Conservation (phyloP, 225 moss, liverwort and hornwort genomes). For the Sphagnum tenellum region DNA sequence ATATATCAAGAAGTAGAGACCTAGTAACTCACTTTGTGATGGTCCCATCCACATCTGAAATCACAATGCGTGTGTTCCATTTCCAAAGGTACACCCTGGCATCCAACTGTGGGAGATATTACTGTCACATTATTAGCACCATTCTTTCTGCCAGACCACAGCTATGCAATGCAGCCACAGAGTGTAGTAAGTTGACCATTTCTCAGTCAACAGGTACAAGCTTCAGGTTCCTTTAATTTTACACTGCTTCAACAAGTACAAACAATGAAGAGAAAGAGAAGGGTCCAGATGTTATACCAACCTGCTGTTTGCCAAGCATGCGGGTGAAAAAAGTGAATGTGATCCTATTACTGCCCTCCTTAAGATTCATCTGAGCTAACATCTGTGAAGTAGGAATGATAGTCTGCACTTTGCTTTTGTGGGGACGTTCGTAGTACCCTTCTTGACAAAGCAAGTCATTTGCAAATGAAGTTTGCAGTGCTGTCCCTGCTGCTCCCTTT, state of each 20-base stretch:
- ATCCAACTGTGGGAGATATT: slow-evolving; percentile 25
- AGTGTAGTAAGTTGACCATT: too few relatives aligned
- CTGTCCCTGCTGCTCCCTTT: slow-evolving; percentile 24
- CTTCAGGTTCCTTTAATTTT: too few relatives aligned
- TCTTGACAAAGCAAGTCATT: slow-evolving; percentile 26
- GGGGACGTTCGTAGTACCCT: slow-evolving; percentile 35
- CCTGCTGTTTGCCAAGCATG: slow-evolving; percentile 52
- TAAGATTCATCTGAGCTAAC: slow-evolving; percentile 42
- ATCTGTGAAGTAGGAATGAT: slow-evolving; percentile 49
- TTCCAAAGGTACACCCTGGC: slow-evolving; percentile 56
- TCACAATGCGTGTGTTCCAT: slow-evolving; percentile 52
- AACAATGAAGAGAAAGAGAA: too few relatives aligned
- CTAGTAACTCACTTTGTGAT: slow-evolving; percentile 40
- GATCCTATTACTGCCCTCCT: slow-evolving; percentile 48
- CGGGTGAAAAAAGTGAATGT: slow-evolving; percentile 50
- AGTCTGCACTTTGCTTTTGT: slow-evolving; percentile 32
- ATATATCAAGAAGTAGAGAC: too few relatives aligned
- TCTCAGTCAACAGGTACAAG: too few relatives aligned
- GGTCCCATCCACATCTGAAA: slow-evolving; percentile 60
- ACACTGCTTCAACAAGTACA: too few relatives aligned
- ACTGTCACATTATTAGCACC: too few relatives aligned
- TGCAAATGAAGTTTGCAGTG: slow-evolving; percentile 20
- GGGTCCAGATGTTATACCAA: slow-evolving; percentile 3
- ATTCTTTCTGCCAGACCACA: too few relatives aligned
- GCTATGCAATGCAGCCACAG: too few relatives aligned